Conservation (phyloP, 2,329 filamentous ascomycete genomes). For the Sporothrix pseudoabietina region DNA sequence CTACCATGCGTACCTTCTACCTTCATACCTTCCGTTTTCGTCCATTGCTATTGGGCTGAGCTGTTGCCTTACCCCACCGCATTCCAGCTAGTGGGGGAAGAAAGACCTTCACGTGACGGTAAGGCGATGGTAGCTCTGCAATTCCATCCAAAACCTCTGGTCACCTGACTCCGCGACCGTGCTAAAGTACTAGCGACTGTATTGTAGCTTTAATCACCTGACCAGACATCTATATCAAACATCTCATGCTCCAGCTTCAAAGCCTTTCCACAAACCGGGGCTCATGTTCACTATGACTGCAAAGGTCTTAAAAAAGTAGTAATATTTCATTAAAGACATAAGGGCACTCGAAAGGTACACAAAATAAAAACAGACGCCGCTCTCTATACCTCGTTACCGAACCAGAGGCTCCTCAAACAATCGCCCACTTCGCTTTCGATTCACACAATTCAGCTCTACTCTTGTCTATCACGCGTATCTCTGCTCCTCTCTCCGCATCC, state of each 20-base stretch:
- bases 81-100: neutral
- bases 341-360: neutral
- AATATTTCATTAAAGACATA: neutral
- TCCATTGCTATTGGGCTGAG: conserved; percentile 2
- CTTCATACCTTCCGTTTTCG: neutral
- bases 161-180: too few species aligned
- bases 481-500: neutral
- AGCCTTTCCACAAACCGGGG: too few species aligned
- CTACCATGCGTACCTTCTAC: neutral
- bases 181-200: too few species aligned
- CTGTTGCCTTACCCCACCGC: conserved; percentile 3
- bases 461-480: neutral
- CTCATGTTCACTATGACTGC: too few species aligned
- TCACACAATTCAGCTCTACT: neutral
- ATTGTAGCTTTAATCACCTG: too few species aligned
- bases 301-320: neutral
- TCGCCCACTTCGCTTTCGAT: too few species aligned
- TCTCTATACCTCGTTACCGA: neutral
- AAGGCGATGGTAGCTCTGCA: neutral
- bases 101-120: neutral
- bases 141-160: too few species aligned
- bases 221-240: too few species aligned
- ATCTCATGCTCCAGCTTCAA: too few species aligned
- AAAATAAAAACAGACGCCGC: neutral
- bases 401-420: neutral